phyloP scores from a whole-genome alignment of 225 moss, liverwort and hornwort genomes.

The Ulota crispa region DNA sequence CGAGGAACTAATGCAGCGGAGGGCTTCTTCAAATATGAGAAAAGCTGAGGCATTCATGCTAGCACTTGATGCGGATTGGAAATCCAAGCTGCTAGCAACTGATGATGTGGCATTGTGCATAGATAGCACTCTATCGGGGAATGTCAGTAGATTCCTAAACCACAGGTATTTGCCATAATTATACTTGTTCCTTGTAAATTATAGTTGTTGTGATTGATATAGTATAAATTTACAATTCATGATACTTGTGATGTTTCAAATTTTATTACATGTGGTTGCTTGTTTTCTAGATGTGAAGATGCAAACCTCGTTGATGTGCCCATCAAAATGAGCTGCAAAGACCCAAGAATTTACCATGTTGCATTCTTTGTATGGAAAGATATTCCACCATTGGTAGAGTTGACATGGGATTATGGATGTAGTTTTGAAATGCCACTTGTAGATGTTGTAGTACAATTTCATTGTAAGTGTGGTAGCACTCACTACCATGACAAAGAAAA shows the following conservation, averaged over 20 bases:
- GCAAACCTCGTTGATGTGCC: background rate
- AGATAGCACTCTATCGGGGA: background rate
- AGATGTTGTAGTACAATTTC: background rate
- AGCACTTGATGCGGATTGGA: background rate
- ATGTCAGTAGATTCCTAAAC: background rate
- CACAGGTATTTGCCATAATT: background rate
- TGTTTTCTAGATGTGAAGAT: background rate
- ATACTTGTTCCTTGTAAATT: too few relatives aligned
- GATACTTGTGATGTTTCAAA: accelerated
- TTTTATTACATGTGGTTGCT: background rate
- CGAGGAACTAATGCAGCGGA: background rate
- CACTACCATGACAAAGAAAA: background rate
- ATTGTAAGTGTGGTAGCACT: constrained; percentile 5
- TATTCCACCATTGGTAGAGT: background rate
- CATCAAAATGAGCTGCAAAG: background rate
- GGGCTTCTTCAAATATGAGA: background rate
- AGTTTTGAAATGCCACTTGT: background rate
- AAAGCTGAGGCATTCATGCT: background rate
- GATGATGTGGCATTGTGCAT: background rate
- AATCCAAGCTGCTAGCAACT: background rate
- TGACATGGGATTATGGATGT: background rate
- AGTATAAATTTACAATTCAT: too few relatives aligned
- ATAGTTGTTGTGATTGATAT: too few relatives aligned
- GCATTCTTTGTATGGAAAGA: background rate
- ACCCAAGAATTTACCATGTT: background rate